Conservation (phyloP, 2,329 filamentous ascomycete species). For the Huntiella abstrusa region DNA sequence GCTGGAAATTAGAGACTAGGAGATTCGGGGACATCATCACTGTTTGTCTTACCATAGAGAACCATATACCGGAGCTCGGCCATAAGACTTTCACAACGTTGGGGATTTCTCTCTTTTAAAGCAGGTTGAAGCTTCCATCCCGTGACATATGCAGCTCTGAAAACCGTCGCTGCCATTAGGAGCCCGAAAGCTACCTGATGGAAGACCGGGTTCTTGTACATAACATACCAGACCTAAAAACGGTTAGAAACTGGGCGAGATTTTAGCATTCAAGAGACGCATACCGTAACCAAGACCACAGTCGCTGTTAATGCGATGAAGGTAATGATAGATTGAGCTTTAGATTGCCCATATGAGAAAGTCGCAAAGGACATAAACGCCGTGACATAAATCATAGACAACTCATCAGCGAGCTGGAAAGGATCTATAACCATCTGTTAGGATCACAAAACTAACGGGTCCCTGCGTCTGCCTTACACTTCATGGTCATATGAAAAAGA, state of each 20-base stretch:
- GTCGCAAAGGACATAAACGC: conserved; percentile 43
- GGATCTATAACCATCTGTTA: conserved; percentile 6
- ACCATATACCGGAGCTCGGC: conserved; percentile 63
- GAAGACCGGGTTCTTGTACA: conserved; percentile 64
- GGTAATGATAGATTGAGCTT: conserved; percentile 30
- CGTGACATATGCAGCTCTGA: conserved; percentile 63
- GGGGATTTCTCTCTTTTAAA: conserved; percentile 25
- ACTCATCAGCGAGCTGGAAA: conserved; percentile 39
- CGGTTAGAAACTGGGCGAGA: not conserved
- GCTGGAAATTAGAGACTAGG: not conserved
- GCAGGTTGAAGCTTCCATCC: conserved; percentile 27
- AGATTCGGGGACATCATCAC: not conserved
- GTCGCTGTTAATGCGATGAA: conserved; percentile 36
- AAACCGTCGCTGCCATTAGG: conserved; percentile 50
- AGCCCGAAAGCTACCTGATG: conserved; percentile 65
- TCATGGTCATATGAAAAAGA: conserved; percentile 37
- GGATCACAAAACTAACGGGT: not conserved
- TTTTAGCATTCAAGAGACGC: not conserved
- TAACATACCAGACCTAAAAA: conserved; percentile 42
- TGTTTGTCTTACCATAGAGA: conserved; percentile 23
- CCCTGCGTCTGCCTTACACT: conserved; percentile 24
- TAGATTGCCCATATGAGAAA: conserved; percentile 48
- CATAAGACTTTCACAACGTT: conserved; percentile 28
- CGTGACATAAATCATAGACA: conserved; percentile 42
- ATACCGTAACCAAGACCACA: conserved; percentile 51